These are phyloP conservation scores for Takakia lepidozioides DNA, from an alignment of 225 moss, liverwort and hornwort genomes.

Conservation along the genomic window DNA sequence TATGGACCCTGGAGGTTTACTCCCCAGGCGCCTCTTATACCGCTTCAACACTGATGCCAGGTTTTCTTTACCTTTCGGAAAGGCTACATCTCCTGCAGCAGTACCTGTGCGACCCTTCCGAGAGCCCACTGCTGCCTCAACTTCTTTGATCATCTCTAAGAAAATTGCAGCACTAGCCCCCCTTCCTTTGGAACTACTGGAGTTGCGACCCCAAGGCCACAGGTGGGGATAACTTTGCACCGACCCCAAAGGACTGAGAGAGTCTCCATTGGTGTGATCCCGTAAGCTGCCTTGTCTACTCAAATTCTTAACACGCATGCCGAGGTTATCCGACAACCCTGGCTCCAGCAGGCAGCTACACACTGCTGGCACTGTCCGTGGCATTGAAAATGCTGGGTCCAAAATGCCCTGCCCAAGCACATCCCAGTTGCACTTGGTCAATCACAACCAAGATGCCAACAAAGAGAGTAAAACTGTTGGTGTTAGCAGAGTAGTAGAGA, in stretches of 20 bases:
- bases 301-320: constrained; percentile 15
- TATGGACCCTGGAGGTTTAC: constrained; percentile 49
- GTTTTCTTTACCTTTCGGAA: constrained; percentile 91
- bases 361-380: constrained; percentile 34
- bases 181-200: constrained; percentile 51
- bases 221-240: constrained; percentile 1
- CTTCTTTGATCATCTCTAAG: constrained; percentile 90
- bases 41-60: constrained; percentile 82
- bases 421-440: neutral
- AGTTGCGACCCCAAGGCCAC: constrained; percentile 72
- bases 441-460: too few species aligned
- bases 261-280: too few species aligned
- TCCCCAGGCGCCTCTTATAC: constrained; percentile 68
- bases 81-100: constrained; percentile 88
- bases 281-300: too few species aligned
- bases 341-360: constrained; percentile 59
- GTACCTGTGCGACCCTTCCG: constrained; percentile 89
- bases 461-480: too few species aligned
- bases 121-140: constrained; percentile 75
- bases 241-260: too few species aligned
- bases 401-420: constrained; percentile 56
- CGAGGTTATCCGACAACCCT: constrained; percentile 24
- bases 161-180: constrained; percentile 52
- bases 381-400: constrained; percentile 88
- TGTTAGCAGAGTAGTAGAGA: too few species aligned